Conservation (phyloP, 306 rosid species). For the Alnus rubra region DNA sequence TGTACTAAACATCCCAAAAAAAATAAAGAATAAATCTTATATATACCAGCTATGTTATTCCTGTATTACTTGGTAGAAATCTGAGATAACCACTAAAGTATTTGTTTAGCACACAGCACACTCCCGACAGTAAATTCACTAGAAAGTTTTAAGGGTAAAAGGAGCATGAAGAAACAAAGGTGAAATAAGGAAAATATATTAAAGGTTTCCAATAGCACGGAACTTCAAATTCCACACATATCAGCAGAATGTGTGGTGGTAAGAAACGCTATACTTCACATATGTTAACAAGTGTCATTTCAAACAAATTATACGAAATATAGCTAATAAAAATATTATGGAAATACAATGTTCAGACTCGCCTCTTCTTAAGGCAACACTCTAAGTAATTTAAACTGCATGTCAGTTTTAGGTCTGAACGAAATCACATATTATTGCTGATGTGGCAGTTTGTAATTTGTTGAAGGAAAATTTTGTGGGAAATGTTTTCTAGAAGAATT, state of each 20-base stretch:
- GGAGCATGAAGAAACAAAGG: neutral
- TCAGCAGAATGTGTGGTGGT: neutral
- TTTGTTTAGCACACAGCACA: neutral
- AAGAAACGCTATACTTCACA: neutral
- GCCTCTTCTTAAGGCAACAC: neutral
- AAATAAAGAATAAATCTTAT: neutral
- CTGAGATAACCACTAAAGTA: neutral
- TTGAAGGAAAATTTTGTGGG: neutral
- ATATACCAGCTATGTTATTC: neutral
- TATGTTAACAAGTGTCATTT: neutral
- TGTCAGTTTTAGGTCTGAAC: slow-evolving; percentile 5
- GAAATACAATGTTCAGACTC: too few species aligned
- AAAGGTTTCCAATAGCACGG: neutral
- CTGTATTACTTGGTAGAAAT: neutral
- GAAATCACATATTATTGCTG: slow-evolving; percentile 9
- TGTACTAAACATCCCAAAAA: neutral
- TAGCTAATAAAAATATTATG: neutral
- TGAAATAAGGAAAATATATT: neutral
- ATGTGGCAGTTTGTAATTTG: slow-evolving; percentile 8
- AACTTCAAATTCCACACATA: neutral
- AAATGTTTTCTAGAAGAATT: slow-evolving; percentile 14
- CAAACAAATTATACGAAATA: neutral
- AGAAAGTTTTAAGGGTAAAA: neutral
- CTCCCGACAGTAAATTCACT: neutral
- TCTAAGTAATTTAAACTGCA: neutral